Conservation (phyloP, 129 eudicot genomes). For the Calendula officinalis region DNA sequence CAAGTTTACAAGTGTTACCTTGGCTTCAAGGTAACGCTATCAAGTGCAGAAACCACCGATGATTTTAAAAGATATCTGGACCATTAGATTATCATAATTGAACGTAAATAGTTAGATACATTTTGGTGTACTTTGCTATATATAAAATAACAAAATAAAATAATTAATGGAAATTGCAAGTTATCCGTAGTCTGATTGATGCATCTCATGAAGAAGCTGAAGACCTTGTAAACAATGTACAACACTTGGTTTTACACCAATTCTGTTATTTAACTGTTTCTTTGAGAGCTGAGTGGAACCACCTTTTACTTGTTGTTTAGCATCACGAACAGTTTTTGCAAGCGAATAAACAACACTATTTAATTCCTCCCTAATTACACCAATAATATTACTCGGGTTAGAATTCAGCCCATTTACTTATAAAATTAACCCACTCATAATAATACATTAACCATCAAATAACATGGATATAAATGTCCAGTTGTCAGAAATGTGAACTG, state of each 20-base stretch:
- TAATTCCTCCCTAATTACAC: constrained; percentile 58
- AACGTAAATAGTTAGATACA: too few species aligned
- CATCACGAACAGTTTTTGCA: constrained; percentile 64
- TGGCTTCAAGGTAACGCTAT: constrained; percentile 50
- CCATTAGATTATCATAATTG: neutral
- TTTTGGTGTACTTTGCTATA: too few species aligned
- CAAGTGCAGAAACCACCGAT: constrained; percentile 54
- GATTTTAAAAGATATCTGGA: constrained; percentile 65
- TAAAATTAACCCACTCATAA: too few species aligned
- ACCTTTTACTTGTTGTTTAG: constrained; percentile 65
- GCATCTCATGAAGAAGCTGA: constrained; percentile 73
- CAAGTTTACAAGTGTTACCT: constrained; percentile 32
- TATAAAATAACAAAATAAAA: too few species aligned
- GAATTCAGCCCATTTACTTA: neutral
- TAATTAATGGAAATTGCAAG: neutral
- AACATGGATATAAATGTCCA: too few species aligned
- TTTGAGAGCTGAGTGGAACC: constrained; percentile 47
- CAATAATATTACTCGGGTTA: constrained; percentile 14
- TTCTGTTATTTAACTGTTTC: constrained; percentile 59
- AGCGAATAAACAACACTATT: constrained; percentile 45
- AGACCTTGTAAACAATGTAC: constrained; percentile 85
- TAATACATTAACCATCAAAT: too few species aligned
- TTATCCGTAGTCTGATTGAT: constrained; percentile 70
- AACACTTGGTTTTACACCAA: constrained; percentile 73
- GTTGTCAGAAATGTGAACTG: too few species aligned